phyloP scores from a whole-genome alignment of 2,329 filamentous ascomycete species.

The Zopfia rhizophila region DNA sequence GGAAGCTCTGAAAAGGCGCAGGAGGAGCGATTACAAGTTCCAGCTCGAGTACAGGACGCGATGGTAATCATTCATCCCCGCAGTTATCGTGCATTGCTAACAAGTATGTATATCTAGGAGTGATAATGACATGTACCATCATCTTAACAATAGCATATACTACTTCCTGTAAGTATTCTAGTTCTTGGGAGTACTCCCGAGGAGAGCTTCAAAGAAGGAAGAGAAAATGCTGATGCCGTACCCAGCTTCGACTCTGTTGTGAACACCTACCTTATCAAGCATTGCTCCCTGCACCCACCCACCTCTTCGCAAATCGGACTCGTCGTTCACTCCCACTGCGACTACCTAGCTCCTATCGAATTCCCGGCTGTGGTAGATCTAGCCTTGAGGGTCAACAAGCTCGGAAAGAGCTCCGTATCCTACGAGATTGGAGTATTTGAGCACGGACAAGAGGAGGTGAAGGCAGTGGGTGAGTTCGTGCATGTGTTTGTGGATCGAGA shows the following conservation, averaged over 20 bases:
- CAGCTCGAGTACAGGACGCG: conserved; percentile 84
- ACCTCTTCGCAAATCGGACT: conserved; percentile 79
- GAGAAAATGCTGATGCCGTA: too few relatives aligned
- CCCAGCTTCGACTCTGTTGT: conserved; percentile 83
- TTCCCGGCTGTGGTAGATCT: conserved; percentile 87
- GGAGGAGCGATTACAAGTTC: conserved; percentile 79
- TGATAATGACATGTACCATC: conserved; percentile 95
- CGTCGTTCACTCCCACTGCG: conserved; percentile 84
- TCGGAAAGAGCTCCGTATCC: conserved; percentile 86
- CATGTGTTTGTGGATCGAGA: conserved; percentile 88
- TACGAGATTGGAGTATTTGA: conserved; percentile 93
- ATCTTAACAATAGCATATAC: conserved; percentile 92
- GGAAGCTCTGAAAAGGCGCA: conserved; percentile 65
- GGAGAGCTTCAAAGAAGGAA: too few relatives aligned
- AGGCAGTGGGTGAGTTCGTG: conserved; percentile 85
- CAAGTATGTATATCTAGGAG: conserved; percentile 64
- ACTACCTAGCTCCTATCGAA: conserved; percentile 83
- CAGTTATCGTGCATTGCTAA: conserved; percentile 5
- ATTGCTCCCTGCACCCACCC: conserved; percentile 78
- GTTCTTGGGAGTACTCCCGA: too few relatives aligned
- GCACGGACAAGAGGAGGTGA: conserved; percentile 75
- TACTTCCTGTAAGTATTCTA: conserved; percentile 73
- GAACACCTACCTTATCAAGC: conserved; percentile 85
- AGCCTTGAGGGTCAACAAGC: conserved; percentile 81
- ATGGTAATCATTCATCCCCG: conserved; percentile 68